Evolutionary conservation across 805 yeast genomes (phyloP), one percentile per base, ranked within the genome.

Genomic region (Candida ponderosae): DNA sequence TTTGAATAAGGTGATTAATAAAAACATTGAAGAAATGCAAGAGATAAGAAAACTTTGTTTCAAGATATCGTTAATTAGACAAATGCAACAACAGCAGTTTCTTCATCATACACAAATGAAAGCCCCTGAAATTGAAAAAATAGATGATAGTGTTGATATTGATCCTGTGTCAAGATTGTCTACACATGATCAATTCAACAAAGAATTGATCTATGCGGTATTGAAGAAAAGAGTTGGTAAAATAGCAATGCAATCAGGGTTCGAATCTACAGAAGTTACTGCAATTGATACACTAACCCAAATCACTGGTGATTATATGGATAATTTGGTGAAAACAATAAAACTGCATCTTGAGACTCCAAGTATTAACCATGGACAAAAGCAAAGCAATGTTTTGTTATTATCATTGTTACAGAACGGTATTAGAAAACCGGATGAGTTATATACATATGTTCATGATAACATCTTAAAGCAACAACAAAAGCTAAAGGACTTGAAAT

Each of bases 211-310:
- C 9, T 75, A 70, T 48, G 66, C 76, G 1, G 76, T 84, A 0
- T 60, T 93, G 63, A 70, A 76, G 45, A 76, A 82, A 47, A 74
- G 81, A 30, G 75, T 85, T 0, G 74, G 89, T 16, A 86, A 87
- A 43, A 63, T 93, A 16, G 76, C 85, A 1, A 90, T 93, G 97
- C 81, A 86, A 30, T 79, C 81, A 31, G 98, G 98, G 0, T 93
- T 85, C 63, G 97, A 93, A 60, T 65, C 82, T 1, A 74, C 94
- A 0, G 86, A 85, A 46, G 76, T 81, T 11, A 65, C 69, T 34
- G 96, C 97, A 6, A 70, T 85, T 19, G 81, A 84, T 43, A 73
- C 86, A 2, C 60, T 93, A 39, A 76, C 96, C 0, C 94, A 87
- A 46, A 59, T 93, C 24, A 90, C 97, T 0, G 90, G 85, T 34